These are phyloP conservation scores for Hydrangea macrophylla DNA, from an alignment of 148 eudicot species.

Conservation along the genomic window DNA sequence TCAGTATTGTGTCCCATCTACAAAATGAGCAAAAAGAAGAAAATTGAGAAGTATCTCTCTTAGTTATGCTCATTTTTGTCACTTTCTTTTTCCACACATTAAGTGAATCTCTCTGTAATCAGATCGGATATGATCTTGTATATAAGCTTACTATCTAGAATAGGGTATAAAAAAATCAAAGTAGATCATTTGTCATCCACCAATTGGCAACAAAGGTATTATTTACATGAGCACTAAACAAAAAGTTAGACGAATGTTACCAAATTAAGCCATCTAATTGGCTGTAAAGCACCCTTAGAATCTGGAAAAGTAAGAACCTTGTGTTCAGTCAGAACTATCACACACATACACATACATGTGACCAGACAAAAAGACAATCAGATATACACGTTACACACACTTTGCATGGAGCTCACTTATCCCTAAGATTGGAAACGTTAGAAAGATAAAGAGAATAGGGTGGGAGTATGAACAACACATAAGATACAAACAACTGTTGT, in stretches of 20 bases:
- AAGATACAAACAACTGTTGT: not conserved
- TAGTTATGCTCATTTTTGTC: not conserved
- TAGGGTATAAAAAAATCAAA: not conserved
- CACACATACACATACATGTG: no score
- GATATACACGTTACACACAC: not conserved
- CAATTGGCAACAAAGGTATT: not conserved
- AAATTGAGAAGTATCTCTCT: not conserved
- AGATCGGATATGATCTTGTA: no score
- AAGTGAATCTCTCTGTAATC: not conserved
- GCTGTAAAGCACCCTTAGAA: not conserved
- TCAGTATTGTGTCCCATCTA: not conserved
- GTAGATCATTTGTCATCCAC: not conserved
- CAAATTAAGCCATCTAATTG: not conserved
- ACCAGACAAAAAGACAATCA: no score
- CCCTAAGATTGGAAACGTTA: not conserved
- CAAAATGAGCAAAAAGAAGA: not conserved
- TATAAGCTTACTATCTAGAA: not conserved
- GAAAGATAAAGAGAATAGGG: constrained; percentile 1
- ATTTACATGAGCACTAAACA: not conserved
- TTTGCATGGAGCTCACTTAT: not conserved
- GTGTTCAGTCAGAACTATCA: not conserved
- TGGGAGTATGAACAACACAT: constrained; percentile 2
- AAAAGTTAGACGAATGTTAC: not conserved
- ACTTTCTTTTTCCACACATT: not conserved
- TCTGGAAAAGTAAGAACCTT: not conserved